Evolutionary conservation across 306 rosid species (phyloP), one percentile per base, ranked within the genome.

Genomic region (Inga oerstediana): DNA sequence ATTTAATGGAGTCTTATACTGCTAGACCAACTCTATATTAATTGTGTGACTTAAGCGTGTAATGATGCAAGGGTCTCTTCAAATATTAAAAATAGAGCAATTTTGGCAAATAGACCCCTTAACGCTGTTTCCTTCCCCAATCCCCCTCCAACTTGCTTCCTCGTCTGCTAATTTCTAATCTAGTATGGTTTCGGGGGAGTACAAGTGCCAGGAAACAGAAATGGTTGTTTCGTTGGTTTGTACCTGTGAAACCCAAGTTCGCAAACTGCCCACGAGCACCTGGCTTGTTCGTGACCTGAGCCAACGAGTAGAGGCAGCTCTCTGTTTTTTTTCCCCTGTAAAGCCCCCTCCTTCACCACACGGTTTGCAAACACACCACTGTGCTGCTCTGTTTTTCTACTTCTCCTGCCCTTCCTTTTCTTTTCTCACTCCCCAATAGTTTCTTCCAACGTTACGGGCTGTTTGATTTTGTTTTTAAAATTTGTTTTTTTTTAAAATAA

Each of bases 141-240:
- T 34, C 37, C 4, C 37, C 37, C 37, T 34, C 37, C 37, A 34
- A 4, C 37, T 34, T 3, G 37, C 37, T 34, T 34, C 37, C 37
- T 34, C 4, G 5, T 35, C 39, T 4, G 4, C 72, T 59, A 79
- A 20, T 45, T 37, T 64, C 17, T 27, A 39, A 68, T 80, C 61
- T 81, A 78, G 86, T 81, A 74, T 75, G 59, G 83, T 66, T 83
- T 83, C 82, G 74, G 86, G 78, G 86, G 91, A 91, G 94, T 87
- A 88, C 91, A 84, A 83, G 72, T n/a, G 85, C 39, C 79, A 74
- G 19, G 71, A 35, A 83, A 74, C 81, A 80, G 67, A 75, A 81
- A 87, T 72, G 85, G 76, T 80, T 32, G 83, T 84, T 88, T 86
- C 85, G 87, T 91, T 89, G 77, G 77, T 75, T 89, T 86, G 82